Evolutionary conservation across 805 yeast genomes (phyloP).

Genomic region (Kodamaea kakaduensis): DNA sequence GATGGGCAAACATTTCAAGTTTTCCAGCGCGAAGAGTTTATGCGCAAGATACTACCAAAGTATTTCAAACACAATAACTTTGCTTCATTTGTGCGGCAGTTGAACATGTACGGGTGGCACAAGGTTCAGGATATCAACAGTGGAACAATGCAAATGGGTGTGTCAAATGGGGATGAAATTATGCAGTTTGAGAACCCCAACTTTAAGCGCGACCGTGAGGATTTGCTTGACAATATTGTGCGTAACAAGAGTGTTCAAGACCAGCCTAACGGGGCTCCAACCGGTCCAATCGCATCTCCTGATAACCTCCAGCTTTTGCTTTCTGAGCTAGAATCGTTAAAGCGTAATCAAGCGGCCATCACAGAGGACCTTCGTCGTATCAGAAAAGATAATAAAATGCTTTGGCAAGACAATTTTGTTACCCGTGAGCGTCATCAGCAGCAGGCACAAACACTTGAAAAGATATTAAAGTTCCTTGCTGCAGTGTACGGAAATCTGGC

Average conservation of each 20-base stretch:
- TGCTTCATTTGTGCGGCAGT: slow-evolving; percentile 92
- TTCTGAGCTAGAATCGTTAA: slow-evolving; percentile 70
- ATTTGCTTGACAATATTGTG: slow-evolving; percentile 77
- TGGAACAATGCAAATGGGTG: slow-evolving; percentile 50
- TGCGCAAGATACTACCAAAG: slow-evolving; percentile 78
- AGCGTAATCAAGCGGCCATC: slow-evolving; percentile 73
- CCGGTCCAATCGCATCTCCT: slow-evolving; percentile 20
- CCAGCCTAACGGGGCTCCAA: slow-evolving; percentile 18
- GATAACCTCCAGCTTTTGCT: slow-evolving; percentile 50
- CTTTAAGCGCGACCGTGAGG: slow-evolving; percentile 75
- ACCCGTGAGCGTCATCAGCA: slow-evolving; percentile 81
- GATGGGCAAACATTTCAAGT: slow-evolving; percentile 88
- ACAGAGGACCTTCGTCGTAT: slow-evolving; percentile 82
- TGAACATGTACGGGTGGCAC: slow-evolving; percentile 99
- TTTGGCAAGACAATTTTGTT: slow-evolving; percentile 86
- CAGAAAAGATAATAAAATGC: slow-evolving; percentile 78
- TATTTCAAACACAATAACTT: slow-evolving; percentile 95
- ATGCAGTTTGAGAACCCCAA: slow-evolving; percentile 87
- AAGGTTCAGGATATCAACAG: slow-evolving; percentile 89
- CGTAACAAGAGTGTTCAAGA: slow-evolving; percentile 54
- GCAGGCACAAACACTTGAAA: slow-evolving; percentile 84
- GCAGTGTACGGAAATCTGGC: slow-evolving; percentile 67
- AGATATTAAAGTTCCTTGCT: slow-evolving; percentile 82
- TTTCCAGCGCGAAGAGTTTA: slow-evolving; percentile 76
- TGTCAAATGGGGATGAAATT: slow-evolving; percentile 58